These are phyloP conservation scores for Dorcoceras hygrometricum DNA, from an alignment of 257 asterid genomes.

Conservation along the genomic window DNA sequence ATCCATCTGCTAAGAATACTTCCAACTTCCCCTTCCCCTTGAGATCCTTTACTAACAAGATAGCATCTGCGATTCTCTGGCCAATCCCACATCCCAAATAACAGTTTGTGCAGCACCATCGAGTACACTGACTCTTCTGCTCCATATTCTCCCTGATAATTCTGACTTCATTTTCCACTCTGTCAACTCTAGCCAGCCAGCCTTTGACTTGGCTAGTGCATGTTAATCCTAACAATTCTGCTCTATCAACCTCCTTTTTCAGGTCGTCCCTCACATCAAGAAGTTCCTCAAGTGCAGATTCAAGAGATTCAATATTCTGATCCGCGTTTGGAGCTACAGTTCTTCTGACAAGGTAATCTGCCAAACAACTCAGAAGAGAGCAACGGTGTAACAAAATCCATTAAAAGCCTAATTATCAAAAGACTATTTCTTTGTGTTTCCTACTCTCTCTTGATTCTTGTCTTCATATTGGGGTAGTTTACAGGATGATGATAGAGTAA, in stretches of 20 bases:
- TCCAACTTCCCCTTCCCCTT: conserved; percentile 35
- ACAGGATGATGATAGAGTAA: conserved; percentile 2
- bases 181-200: conserved; percentile 43
- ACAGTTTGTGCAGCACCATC: conserved; percentile 24
- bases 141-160: conserved; percentile 30
- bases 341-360: conserved; percentile 12
- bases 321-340: conserved; percentile 22
- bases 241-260: conserved; percentile 44
- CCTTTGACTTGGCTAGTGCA: conserved; percentile 48
- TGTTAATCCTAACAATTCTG: conserved; percentile 36
- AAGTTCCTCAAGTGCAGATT: conserved; percentile 38
- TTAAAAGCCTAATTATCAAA: background rate
- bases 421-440: background rate
- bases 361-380: conserved; percentile 8
- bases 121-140: conserved; percentile 9
- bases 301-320: conserved; percentile 30
- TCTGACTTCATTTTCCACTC: conserved; percentile 35
- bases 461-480: background rate
- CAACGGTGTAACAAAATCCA: conserved; percentile 31
- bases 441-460: background rate
- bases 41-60: conserved; percentile 29
- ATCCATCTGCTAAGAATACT: conserved; percentile 39
- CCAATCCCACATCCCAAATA: conserved; percentile 26
- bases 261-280: conserved; percentile 39
- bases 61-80: conserved; percentile 28